Percentiles rank a stretch among this genome's conserved stretches.
Evolutionary conservation across 2,329 filamentous ascomycete genomes (phyloP).

Genomic region (Trichoderma koningii): DNA sequence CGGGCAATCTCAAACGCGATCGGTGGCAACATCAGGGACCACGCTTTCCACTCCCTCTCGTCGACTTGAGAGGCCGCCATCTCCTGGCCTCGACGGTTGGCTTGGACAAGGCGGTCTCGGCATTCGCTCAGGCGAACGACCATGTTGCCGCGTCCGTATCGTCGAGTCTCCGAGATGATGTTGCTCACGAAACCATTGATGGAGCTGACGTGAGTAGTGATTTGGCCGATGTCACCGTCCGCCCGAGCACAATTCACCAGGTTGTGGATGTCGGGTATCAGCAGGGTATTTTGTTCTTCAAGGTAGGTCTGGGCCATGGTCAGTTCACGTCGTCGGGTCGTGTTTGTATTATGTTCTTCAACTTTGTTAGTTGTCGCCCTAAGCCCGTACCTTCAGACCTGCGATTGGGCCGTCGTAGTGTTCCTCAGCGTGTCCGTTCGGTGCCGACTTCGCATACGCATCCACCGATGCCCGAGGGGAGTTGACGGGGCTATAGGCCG

Average conservation of each 20-base stretch:
- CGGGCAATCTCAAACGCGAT: conserved; percentile 85
- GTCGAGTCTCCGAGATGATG: conserved; percentile 67
- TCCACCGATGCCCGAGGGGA: conserved; percentile 64
- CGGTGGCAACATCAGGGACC: conserved; percentile 73
- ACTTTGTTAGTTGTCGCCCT: conserved; percentile 27
- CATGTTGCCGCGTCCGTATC: conserved; percentile 53
- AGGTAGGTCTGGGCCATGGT: conserved; percentile 63
- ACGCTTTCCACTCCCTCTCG: conserved; percentile 60
- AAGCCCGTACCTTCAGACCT: conserved; percentile 50
- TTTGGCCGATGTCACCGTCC: conserved; percentile 63
- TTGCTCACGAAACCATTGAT: conserved; percentile 72
- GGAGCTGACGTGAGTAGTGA: conserved; percentile 68
- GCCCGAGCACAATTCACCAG: conserved; percentile 72
- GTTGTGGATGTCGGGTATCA: conserved; percentile 80
- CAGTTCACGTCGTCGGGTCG: conserved; percentile 25
- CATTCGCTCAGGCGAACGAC: conserved; percentile 63
- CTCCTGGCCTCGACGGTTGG: conserved; percentile 61
- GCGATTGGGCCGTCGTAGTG: conserved; percentile 48
- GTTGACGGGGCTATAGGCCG: conserved; percentile 72
- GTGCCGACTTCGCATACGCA: conserved; percentile 45
- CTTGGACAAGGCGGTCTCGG: conserved; percentile 65
- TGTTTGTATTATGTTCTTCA: neutral
- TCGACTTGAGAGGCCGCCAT: conserved; percentile 55
- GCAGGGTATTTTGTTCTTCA: conserved; percentile 76
- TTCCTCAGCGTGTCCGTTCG: conserved; percentile 45